Conservation (phyloP, 768 basidiomycete species). For the Auriscalpium orientale region DNA sequence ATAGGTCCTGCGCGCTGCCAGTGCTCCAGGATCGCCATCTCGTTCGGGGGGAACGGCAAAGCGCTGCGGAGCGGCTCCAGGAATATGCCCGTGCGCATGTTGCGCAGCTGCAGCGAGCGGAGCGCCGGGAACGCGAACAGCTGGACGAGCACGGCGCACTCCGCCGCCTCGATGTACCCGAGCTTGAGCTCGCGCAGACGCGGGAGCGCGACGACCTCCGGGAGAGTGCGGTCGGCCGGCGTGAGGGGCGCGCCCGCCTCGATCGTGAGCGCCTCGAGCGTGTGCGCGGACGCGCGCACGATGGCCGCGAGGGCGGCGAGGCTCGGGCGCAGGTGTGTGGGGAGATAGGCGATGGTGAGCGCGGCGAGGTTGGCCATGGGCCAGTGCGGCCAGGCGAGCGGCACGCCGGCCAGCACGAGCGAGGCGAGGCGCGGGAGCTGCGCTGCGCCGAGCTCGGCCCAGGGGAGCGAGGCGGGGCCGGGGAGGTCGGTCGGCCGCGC, state of each 20-base stretch:
- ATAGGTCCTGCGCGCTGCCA: neutral
- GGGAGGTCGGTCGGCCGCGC: neutral
- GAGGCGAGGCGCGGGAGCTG: neutral
- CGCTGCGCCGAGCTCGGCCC: neutral
- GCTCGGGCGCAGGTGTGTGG: neutral
- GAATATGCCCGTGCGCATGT: neutral
- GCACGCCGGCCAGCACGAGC: neutral
- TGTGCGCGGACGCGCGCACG: neutral
- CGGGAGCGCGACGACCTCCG: neutral
- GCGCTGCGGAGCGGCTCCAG: no score
- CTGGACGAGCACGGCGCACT: neutral
- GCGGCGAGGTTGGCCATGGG: neutral
- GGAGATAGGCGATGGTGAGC: neutral
- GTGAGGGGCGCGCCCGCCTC: neutral
- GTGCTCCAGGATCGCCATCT: neutral
- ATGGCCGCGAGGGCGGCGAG: neutral
- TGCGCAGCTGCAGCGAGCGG: neutral
- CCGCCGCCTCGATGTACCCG: neutral
- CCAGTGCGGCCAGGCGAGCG: neutral
- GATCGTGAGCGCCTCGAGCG: neutral
- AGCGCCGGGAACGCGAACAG: neutral
- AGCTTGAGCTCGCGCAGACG: neutral
- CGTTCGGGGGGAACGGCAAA: neutral
- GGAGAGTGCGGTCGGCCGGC: no score
- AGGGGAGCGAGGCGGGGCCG: neutral